Conservation (phyloP, 768 basidiomycete genomes). For the Leucocoprinus birnbaumii region DNA sequence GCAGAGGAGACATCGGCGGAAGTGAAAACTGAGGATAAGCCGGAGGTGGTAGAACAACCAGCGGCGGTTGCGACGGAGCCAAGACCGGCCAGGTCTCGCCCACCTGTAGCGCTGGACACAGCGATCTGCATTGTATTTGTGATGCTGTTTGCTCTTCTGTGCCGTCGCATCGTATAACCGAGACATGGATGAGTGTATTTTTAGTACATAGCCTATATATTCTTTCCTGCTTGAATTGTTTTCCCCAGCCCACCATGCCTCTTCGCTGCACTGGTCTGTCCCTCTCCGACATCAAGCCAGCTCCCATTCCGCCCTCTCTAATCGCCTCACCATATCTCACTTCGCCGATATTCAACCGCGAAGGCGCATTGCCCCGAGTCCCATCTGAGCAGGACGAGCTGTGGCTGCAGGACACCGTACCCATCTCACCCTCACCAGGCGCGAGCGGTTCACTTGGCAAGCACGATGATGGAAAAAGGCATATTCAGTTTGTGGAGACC, state of each 20-base stretch:
- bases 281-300: conserved; percentile 26
- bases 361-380: conserved; percentile 25
- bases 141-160: conserved; percentile 65
- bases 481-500: neutral
- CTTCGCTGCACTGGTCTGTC: conserved; percentile 34
- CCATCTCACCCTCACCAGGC: conserved; percentile 24
- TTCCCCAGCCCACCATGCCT: conserved; percentile 5
- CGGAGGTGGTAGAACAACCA: neutral
- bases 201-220: conserved; percentile 9
- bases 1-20: neutral
- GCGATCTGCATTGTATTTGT: conserved; percentile 73
- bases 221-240: neutral
- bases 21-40: neutral
- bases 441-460: conserved; percentile 12
- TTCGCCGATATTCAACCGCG: conserved; percentile 46
- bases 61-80: neutral
- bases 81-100: conserved; percentile 26
- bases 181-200: conserved; percentile 12
- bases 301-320: conserved; percentile 60
- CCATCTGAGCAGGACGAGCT: conserved; percentile 52
- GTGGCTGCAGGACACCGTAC: conserved; percentile 67
- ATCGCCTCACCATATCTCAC: conserved; percentile 51
- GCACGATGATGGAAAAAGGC: neutral
- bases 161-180: conserved; percentile 47
- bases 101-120: conserved; percentile 68